Base-by-base conservation (phyloP, 768 basidiomycete species). In the Pisolithus albus region DNA sequence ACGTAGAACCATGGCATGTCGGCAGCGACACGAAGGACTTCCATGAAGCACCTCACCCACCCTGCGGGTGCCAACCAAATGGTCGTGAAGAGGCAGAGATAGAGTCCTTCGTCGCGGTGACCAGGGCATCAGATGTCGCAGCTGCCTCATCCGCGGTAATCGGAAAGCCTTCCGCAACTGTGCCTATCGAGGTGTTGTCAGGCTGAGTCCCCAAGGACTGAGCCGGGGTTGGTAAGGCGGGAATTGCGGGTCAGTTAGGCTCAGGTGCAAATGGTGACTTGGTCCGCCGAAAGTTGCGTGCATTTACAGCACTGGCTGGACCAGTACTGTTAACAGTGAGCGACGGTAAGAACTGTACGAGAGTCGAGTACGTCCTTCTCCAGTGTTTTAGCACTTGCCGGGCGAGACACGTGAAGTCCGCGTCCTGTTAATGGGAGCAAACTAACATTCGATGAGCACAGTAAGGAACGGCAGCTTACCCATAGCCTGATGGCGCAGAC, bases 1-100 rank as follows among this genome's bases (percentile, higher is more conserved):
- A 89, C 86, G 75, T 83, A 81, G 72, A 88, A 88, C 90, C 92
- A 93, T 0, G 86, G 84, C 53, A 92, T 67, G 36, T 82, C 84
- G 0, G 81, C 80, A 45, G 74, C 66, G 47, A 90, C 82, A 56
- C 90, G 81, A 48, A 89, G 65, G 45, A 81, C 55, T 64, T 92
- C 88, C 46, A 88, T 71, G 16, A 79, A 70, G 76, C 77, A 81
- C 40, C 78, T 74, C 18, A 82, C 70, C 32, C 85, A 56, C 0
- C 86, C 87, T 0, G 81, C 77, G 3, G 88, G 88, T 44, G 77
- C 71, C 77, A 80, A 88, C 79, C 81, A 87, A 16, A 72, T 64
- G 74, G 4, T 80, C 77, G 13, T 82, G 78, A 37, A 91, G 72
- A 67, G 54, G 53, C 54, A 39, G 59, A 55, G 6, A 37, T 49